Base-by-base conservation (phyloP, 805 yeast genomes). In the Phaffomyces antillensis region DNA sequence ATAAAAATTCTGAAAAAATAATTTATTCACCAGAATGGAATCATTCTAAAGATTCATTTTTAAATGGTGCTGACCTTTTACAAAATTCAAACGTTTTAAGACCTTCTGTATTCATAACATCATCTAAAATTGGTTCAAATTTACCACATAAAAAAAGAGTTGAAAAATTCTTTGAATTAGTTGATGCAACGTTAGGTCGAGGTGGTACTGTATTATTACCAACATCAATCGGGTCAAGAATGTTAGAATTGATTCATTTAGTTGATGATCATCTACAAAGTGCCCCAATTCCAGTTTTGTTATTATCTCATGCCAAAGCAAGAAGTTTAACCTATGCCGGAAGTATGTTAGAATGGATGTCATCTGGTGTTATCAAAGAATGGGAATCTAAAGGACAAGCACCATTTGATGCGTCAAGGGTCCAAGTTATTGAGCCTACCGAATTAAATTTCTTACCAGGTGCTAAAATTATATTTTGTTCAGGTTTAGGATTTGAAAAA, bases 331-430 rank as follows among this genome's bases (percentile, higher is more conserved):
- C 83, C 24, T 87, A 85, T 58, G 96, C 97, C 0, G 77, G 87
- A 13, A 84, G 89, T 45, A 85, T 93, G 83, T 66, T 91, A 26
- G 99, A 93, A 66, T 93, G 98, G 98, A 84, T 93, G 89, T 81
- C 95, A 0, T 77, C 91, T 0, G 74, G 82, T n/a, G 74, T 89
- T n/a, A 76, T 86, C 24, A 83, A 85, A 53, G 84, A 80, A 39
- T 89, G 96, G 91, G 96, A 88, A 56, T 68, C 74, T 8, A 73
- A 77, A 48, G 81, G 81, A 43, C 76, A 75, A 44, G 75, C 83
- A 2, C 96, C 97, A 1, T 90, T 91, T 59, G 95, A 86, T 53
- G 76, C 85, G 37, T 65, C 79, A 25, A 68, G 79, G 57, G 76
- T 81, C 48, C 77, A 83, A 56, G 67, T 80, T 42, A 64, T 77